Conservation (phyloP, 495 filamentous ascomycete genomes). For the Hypoxylon perforatum region DNA sequence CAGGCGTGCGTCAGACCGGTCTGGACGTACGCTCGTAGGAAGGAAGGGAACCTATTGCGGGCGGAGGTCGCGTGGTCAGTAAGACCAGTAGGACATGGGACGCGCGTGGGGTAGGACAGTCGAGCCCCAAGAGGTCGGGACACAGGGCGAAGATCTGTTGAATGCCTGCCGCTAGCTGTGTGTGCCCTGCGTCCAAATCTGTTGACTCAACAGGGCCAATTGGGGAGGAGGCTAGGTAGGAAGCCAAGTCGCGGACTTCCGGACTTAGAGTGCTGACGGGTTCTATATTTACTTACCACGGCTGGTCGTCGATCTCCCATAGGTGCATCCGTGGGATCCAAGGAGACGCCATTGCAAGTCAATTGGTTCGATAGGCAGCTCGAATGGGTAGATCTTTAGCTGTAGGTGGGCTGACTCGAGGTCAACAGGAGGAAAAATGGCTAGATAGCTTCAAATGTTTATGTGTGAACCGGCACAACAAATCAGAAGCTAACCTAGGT, state of each 20-base stretch:
- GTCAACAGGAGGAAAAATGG: neutral
- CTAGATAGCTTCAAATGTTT: slow-evolving; percentile 1
- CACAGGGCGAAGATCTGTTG: slow-evolving; percentile 17
- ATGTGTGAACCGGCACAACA: slow-evolving; percentile 17
- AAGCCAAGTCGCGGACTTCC: slow-evolving; percentile 31
- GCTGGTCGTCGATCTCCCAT: slow-evolving; percentile 65
- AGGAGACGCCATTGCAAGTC: slow-evolving; percentile 54
- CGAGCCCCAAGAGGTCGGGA: slow-evolving; percentile 3
- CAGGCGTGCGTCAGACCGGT: slow-evolving; percentile 62
- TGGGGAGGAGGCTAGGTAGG: slow-evolving; percentile 19
- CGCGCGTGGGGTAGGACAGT: slow-evolving; percentile 9
- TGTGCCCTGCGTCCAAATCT: slow-evolving; percentile 5
- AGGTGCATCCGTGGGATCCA: slow-evolving; percentile 64
- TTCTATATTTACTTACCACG: slow-evolving; percentile 53
- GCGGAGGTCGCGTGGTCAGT: slow-evolving; percentile 7
- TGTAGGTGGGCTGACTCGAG: neutral
- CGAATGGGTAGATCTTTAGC: neutral
- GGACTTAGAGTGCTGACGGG: slow-evolving; percentile 29
- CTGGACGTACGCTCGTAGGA: slow-evolving; percentile 63
- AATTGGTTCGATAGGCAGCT: neutral
- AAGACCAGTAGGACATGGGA: neutral
- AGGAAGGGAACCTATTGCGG: slow-evolving; percentile 64
- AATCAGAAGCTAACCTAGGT: slow-evolving; percentile 12
- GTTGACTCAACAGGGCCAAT: slow-evolving; percentile 32
- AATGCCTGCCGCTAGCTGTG: neutral